These are phyloP conservation scores for Termitomyces sp. DNA, from an alignment of 768 basidiomycete species.

Conservation along the genomic window DNA sequence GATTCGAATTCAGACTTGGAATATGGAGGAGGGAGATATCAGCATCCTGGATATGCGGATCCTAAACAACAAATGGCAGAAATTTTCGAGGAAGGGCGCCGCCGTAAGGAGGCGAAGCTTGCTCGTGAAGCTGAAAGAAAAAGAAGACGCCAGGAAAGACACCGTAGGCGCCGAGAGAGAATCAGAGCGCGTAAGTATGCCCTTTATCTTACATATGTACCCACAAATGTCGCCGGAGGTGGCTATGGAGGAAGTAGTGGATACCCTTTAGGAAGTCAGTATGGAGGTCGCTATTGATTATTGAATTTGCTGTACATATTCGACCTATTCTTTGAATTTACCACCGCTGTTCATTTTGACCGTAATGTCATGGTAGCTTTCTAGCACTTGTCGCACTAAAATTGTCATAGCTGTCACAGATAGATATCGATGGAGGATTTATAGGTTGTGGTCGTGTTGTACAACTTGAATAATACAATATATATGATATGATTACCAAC, in stretches of 20 bases:
- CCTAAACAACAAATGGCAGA: conserved; percentile 31
- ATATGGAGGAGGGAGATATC: conserved; percentile 28
- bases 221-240: conserved; percentile 21
- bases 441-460: background rate
- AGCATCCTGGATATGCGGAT: conserved; percentile 33
- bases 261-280: conserved; percentile 9
- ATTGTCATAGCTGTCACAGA: background rate
- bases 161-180: conserved; percentile 49
- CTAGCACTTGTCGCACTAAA: background rate
- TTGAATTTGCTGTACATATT: background rate
- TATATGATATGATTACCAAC: conserved; percentile 7
- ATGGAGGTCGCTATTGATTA: conserved; percentile 12
- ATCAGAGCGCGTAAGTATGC: conserved; percentile 58
- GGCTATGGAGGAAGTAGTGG: conserved; percentile 14
- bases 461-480: conserved; percentile 3
- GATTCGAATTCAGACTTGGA: conserved; percentile 37
- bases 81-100: conserved; percentile 43
- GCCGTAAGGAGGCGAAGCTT: conserved; percentile 39
- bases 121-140: conserved; percentile 48
- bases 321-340: background rate
- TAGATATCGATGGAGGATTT: background rate
- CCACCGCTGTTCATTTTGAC: background rate
- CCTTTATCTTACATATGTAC: conserved; percentile 53
- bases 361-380: background rate
- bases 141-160: conserved; percentile 60